Evolutionary conservation across 306 rosid species (phyloP).

Genomic region (barrel medic (Medicago truncatula)): DNA sequence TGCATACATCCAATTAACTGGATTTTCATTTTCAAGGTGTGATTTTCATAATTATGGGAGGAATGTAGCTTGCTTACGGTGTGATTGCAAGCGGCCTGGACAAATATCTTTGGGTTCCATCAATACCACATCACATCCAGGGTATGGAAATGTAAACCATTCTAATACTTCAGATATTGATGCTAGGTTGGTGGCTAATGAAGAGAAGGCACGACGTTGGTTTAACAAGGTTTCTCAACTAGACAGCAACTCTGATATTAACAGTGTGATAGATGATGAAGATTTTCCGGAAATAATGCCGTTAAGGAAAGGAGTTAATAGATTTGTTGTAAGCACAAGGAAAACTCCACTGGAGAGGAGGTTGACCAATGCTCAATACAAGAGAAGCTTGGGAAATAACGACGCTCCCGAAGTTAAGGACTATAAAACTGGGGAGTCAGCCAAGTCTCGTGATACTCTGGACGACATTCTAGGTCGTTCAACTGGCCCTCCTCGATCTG

Average conservation of each 20-base stretch:
- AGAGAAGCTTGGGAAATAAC: constrained; percentile 58
- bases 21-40: constrained; percentile 63
- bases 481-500: constrained; percentile 46
- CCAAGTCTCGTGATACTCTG: constrained; percentile 40
- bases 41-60: constrained; percentile 84
- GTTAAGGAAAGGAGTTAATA: constrained; percentile 86
- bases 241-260: constrained; percentile 68
- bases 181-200: constrained; percentile 76
- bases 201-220: constrained; percentile 94
- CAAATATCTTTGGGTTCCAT: constrained; percentile 49
- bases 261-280: constrained; percentile 61
- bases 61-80: constrained; percentile 78
- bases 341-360: constrained; percentile 85
- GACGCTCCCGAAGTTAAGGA: constrained; percentile 43
- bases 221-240: constrained; percentile 88
- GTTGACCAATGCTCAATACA: constrained; percentile 64
- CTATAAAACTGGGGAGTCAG: constrained; percentile 36
- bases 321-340: constrained; percentile 95
- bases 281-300: constrained; percentile 99
- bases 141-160: constrained; percentile 50
- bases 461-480: constrained; percentile 49
- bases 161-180: constrained; percentile 51
- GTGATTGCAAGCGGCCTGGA: constrained; percentile 91
- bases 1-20: constrained; percentile 35
- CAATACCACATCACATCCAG: constrained; percentile 43